Base-by-base conservation (phyloP, 1,139 yeast genomes). In the Zygosaccharomyces pseudobailii region DNA sequence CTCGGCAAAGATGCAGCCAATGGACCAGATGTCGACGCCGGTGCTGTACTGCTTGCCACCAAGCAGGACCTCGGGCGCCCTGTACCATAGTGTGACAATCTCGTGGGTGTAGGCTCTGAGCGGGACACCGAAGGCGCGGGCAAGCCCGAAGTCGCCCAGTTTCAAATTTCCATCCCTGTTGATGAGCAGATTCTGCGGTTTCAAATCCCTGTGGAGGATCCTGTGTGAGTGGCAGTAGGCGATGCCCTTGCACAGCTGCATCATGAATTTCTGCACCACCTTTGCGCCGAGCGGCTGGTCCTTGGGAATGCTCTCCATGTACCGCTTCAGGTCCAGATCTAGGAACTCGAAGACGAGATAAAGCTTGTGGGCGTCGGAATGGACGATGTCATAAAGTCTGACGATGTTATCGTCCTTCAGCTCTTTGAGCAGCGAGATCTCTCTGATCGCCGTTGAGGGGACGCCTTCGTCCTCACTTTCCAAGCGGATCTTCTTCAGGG, bases 391-490 rank as follows among this genome's bases (percentile, higher is more conserved):
- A 66, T 85, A 88, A 45, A 94, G 74, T 43, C 95, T 75, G 34
- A 92, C 97, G 55, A 92, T 90, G 68, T 90, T 89, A 58, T 87
- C 95, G 68, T 92, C 95, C 54, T 87, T 79, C 76, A 92, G 79
- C 68, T 94, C 98, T 68, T 92, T 92, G 58, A 92, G 74, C 42
- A 94, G 76, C 1, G 97, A 90, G 57, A 92, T 92, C 68, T 92
- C 99, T 57, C 99, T 78, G 54, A 92, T 92, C 2, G 99, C 97
- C 0, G 99, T 94, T 19, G 96, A 87, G 5, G 98, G 98, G 31
- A 92, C 97, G 36, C 99, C 99, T 70, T 92, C 98, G 68, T 90
- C 97, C 68, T 94, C 98, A 40, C 95, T 88, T 65, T 94, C 99
- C 48, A 94, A 74, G 50, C 98, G 79, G 67, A 92, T 92, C 70